A percentile compares a stretch with the other conserved stretches of the same genome.
phyloP scores from a whole-genome alignment of 768 basidiomycete species.

The Daedaleopsis nitida region DNA sequence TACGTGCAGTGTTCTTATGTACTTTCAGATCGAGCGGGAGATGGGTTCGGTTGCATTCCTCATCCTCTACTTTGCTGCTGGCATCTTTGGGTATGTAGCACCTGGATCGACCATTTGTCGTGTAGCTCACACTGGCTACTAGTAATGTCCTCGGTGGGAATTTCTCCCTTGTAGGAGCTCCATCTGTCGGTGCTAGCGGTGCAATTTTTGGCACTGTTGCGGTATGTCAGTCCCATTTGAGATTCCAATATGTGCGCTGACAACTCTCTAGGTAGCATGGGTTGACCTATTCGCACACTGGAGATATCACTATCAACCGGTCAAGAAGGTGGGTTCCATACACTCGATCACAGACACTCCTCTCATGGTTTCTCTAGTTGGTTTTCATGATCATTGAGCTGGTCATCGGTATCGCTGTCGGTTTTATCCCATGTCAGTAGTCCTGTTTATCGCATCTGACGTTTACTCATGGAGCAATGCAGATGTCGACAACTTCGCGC shows the following conservation, averaged over 20 bases:
- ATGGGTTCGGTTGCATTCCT: constrained; percentile 89
- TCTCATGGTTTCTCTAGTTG: constrained; percentile 34
- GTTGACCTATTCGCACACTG: constrained; percentile 92
- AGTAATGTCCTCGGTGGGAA: constrained; percentile 92
- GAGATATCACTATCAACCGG: constrained; percentile 84
- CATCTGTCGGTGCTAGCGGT: constrained; percentile 90
- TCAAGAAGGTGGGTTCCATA: constrained; percentile 49
- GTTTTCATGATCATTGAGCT: constrained; percentile 85
- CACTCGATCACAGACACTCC: background rate
- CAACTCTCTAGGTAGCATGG: constrained; percentile 62
- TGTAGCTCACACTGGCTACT: background rate
- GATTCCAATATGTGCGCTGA: background rate
- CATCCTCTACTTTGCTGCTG: constrained; percentile 85
- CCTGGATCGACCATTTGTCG: constrained; percentile 5
- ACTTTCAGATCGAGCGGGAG: constrained; percentile 75
- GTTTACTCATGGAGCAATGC: constrained; percentile 14
- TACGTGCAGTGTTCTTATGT: background rate
- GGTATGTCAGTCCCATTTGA: constrained; percentile 39
- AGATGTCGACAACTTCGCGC: constrained; percentile 93
- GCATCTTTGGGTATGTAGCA: constrained; percentile 81
- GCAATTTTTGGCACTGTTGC: constrained; percentile 89
- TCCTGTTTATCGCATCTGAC: background rate
- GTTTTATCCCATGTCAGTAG: constrained; percentile 77
- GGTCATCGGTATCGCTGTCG: constrained; percentile 82
- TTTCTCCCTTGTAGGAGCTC: constrained; percentile 85